Evolutionary conservation across 768 basidiomycete genomes (phyloP), one percentile per base, ranked within the genome.

Genomic region (Termitomyces sp.): DNA sequence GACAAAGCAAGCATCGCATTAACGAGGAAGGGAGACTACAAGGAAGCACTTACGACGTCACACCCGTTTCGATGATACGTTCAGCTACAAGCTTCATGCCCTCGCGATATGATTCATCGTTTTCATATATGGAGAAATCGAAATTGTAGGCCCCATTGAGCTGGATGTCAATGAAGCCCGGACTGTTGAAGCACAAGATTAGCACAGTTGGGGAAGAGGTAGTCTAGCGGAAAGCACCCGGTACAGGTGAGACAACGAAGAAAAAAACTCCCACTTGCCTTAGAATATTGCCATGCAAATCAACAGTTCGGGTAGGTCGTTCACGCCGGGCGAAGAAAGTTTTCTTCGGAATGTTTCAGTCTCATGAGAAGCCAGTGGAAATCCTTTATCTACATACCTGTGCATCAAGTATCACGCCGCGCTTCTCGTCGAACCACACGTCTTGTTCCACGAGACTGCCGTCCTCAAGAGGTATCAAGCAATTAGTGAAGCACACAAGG

Each of bases 91-190:
- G 73, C 65, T 81, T 79, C 68, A 95, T 73, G 19, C 91, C 90
- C 23, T 78, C 63, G 26, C 76, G 73, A 70, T 95, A 95, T 6
- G 72, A 73, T 38, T 83, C 76, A 52, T 89, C 87, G 64, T 86
- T 78, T 37, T 89, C 84, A 62, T 87, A 91, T 17, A 92, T 81
- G 12, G 91, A 92, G 64, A 94, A 93, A 68, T 93, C 91, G 65
- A 92, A 89, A 31, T 86, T 85, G 67, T 91, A 94, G 5, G 85
- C 93, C 37, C 94, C 94, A 61, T 96, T 95, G 59, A 96, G 86
- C 65, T 96, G 94, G 17, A 88, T 83, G 71, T 95, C 94, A 50
- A 95, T 79, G 64, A 87, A 81, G 14, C 93, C 93, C 2, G 93
- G 93, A 67, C 90, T 92, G 61, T 40, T 15, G 17, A 31, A 9